Base-by-base conservation (phyloP, 148 eudicot genomes). In the Chenopodium formosanum region DNA sequence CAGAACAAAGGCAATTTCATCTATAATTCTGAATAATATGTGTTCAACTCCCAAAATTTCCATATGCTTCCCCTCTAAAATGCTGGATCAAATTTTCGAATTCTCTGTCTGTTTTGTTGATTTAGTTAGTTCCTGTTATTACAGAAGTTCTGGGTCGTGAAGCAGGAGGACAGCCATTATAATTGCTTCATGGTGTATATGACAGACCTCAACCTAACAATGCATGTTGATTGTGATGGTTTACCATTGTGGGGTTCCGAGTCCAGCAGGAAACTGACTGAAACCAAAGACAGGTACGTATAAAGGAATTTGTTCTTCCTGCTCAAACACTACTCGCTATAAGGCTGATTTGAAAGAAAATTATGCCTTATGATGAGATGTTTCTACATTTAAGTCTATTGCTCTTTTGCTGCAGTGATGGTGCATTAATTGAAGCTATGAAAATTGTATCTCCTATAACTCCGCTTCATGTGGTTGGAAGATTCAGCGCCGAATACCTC, bases 391-490 rank as follows among this genome's bases (percentile, higher is more conserved):
- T 60, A 3, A 60, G 11, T 4, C 40, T 56, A 1, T 23, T 58
- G 19, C 16, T 37, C 29, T 37, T 31, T 68, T 68, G 71, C 40
- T 9, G 68, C 68, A 70, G 53, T 20, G 44, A 72, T 25, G 82
- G 76, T 29, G 20, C 32, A 52, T 20, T 53, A 0, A 44, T 86
- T 37, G 80, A 58, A 34, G 91, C 84, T 53, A 92, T 90, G 0
- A 90, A 87, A 74, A 66, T 87, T 60, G 72, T 72, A 40, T 27
- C n/a, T 31, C 68, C 79, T 50, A 87, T 88, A 44, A 83, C 85
- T 83, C 83, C 86, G 92, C 88, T 92, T 67, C 90, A 82, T 75
- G 82, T 89, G 64, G 70, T 72, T 9, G 97, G 94, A 70, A 89
- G 44, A 75, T 68, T 92, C 58, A 64, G 83, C 81, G 84, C 68